A percentile compares a stretch with the other conserved stretches of the same genome.
phyloP scores from a whole-genome alignment of 306 rosid species.

The Cicer judaicum region DNA sequence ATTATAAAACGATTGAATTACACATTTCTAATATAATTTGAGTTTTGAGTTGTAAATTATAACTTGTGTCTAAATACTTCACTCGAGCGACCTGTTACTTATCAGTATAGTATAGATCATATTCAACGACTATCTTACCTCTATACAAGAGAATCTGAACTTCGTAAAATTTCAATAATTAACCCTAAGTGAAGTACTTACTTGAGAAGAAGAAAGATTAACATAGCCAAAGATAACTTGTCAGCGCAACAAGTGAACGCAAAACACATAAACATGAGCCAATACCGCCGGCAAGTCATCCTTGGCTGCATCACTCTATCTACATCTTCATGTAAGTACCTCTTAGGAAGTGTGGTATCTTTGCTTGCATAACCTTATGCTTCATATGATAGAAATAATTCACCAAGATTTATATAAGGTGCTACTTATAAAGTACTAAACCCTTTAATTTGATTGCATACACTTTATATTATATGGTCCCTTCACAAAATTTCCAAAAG shows the following conservation, averaged over 20 bases:
- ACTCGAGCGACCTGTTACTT: no score
- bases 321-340: slow-evolving; percentile 50
- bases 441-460: background rate
- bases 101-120: no score
- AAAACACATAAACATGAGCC: background rate
- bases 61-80: no score
- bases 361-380: background rate
- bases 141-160: background rate
- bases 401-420: slow-evolving; percentile 33
- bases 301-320: slow-evolving; percentile 56
- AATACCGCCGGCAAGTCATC: slow-evolving; percentile 58
- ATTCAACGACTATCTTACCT: background rate
- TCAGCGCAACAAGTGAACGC: background rate
- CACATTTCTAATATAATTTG: no score
- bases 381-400: background rate
- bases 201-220: slow-evolving; percentile 53
- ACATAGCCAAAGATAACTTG: slow-evolving; percentile 57
- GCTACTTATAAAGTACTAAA: background rate
- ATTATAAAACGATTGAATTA: no score
- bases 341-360: slow-evolving; percentile 37
- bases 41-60: no score
- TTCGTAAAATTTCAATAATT: background rate
- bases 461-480: slow-evolving; percentile 24
- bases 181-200: slow-evolving; percentile 13
- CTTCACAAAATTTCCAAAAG: slow-evolving; percentile 41